Evolutionary conservation across 2,329 filamentous ascomycete species (phyloP), one percentile per base, ranked within the genome.

Genomic region (Colletotrichum theobromicola): DNA sequence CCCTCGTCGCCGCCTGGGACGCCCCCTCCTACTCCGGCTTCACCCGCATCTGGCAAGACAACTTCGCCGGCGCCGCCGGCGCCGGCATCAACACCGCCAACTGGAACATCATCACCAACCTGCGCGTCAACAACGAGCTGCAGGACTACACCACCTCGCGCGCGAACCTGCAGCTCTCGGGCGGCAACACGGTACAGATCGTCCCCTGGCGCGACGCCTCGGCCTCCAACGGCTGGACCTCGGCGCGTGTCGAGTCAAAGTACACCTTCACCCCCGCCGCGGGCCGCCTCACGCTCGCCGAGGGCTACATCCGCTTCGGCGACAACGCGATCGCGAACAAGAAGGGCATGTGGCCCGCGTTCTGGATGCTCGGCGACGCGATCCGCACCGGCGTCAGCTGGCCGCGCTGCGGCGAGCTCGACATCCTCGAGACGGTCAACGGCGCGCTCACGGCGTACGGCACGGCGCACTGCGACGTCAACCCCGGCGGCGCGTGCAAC

Each of bases 301-400:
- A 89, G 79, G 85, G 85, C 12, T 80, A 80, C 55, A 81, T 90
- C 67, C 85, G 87, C 9, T 87, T 88, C 75, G 88, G 88, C 35
- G 72, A 80, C 30, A 76, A 79, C 21, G 67, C 80, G 13, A 72
- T 79, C 18, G 76, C 76, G 34, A 82, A 83, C 63, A 88, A 88
- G 81, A 83, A 87, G 77, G 88, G 88, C 15, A 83, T 89, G 76
- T 90, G 88, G 88, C 88, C 88, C 4, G 88, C 88, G 5, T 90
- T 89, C 78, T 90, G 88, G 88, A 81, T 88, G 67, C 84, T 89
- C 2, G 88, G 88, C 13, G 83, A 87, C 72, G 82, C 86, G 18
- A 81, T 89, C 65, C 85, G 87, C 8, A 79, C 82, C 74, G 87
- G 87, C 15, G 86, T 84, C 4, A 74, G 76, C 24, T 90, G 88